Percentiles rank a stretch among this genome's conserved stretches.
Conservation (phyloP, 2,329 filamentous ascomycete species). For the Hypoxylon sp. region DNA sequence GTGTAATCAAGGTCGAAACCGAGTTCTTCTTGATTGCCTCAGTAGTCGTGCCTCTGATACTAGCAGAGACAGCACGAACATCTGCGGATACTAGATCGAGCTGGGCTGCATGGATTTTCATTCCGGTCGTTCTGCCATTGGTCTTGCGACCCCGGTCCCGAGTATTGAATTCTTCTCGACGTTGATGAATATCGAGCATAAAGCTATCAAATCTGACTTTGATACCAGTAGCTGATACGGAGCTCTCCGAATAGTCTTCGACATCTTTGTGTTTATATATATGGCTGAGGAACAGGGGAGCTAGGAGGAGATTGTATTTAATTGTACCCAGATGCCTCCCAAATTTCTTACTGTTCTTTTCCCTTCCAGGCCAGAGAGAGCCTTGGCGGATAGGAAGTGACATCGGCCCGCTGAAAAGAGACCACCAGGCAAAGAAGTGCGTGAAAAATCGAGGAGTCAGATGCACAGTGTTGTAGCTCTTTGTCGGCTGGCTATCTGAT, state of each 20-base stretch:
- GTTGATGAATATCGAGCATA: slow-evolving; percentile 95
- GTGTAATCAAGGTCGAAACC: slow-evolving; percentile 65
- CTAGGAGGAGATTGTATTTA: slow-evolving; percentile 95
- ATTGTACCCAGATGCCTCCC: slow-evolving; percentile 97
- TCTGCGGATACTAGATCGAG: slow-evolving; percentile 93
- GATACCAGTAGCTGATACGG: slow-evolving; percentile 93
- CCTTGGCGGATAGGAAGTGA: slow-evolving; percentile 95
- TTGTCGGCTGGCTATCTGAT: slow-evolving; percentile 79
- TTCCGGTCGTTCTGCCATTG: slow-evolving; percentile 86
- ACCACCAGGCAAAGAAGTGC: slow-evolving; percentile 99
- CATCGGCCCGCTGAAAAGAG: slow-evolving; percentile 94
- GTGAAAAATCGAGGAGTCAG: slow-evolving; percentile 96
- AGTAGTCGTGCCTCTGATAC: slow-evolving; percentile 83
- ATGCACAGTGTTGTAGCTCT: slow-evolving; percentile 97
- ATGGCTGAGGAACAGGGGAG: slow-evolving; percentile 93
- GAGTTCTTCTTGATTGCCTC: slow-evolving; percentile 79
- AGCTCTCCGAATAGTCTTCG: slow-evolving; percentile 82
- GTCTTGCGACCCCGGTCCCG: slow-evolving; percentile 82
- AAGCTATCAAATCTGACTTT: slow-evolving; percentile 97
- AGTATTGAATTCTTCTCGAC: slow-evolving; percentile 91
- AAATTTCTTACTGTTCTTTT: slow-evolving; percentile 99
- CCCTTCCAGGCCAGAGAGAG: slow-evolving; percentile 88
- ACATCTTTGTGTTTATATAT: slow-evolving; percentile 99
- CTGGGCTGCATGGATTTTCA: slow-evolving; percentile 96
- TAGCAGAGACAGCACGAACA: slow-evolving; percentile 92